Percentiles rank a stretch among this genome's conserved stretches.
Conservation (phyloP, 768 basidiomycete genomes). For the Mycena rebaudengoi region DNA sequence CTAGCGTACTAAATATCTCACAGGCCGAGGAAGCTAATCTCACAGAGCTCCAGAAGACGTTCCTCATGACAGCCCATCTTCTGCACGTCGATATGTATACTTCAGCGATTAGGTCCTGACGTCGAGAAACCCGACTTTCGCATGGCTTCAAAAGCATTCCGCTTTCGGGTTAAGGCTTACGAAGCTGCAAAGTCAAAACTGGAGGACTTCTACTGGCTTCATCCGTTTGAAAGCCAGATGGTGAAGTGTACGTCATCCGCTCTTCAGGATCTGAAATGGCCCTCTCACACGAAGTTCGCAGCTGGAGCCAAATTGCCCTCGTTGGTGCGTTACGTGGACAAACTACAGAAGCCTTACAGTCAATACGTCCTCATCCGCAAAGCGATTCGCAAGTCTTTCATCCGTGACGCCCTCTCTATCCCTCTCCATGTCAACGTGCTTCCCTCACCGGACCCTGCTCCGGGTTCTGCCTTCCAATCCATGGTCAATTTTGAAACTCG, state of each 20-base stretch:
- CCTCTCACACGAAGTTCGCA: background rate
- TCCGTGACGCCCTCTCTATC: slow-evolving; percentile 8
- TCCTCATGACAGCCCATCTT: slow-evolving; percentile 2
- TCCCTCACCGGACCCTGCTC: background rate
- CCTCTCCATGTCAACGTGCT: slow-evolving; percentile 9
- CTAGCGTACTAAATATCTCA: background rate
- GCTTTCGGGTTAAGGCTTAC: background rate
- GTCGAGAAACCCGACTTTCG: slow-evolving; percentile 11
- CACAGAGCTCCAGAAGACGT: background rate
- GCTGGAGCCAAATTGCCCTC: slow-evolving; percentile 12
- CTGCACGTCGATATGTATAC: slow-evolving; percentile 7
- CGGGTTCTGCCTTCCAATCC: slow-evolving; percentile 1
- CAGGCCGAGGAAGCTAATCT: slow-evolving; percentile 8
- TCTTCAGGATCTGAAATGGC: background rate
- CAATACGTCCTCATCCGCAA: slow-evolving; percentile 11
- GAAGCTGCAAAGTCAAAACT: slow-evolving; percentile 13
- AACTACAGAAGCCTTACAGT: slow-evolving; percentile 12
- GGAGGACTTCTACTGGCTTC: slow-evolving; percentile 5
- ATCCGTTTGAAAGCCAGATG: slow-evolving; percentile 2
- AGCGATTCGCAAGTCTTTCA: slow-evolving; percentile 9
- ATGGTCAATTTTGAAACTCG: slow-evolving; percentile 1
- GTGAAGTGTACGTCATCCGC: slow-evolving; percentile 3
- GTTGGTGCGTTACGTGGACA: slow-evolving; percentile 5
- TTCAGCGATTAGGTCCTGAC: slow-evolving; percentile 12
- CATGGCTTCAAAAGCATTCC: slow-evolving; percentile 3